These are phyloP conservation scores for Myxozyma geophila DNA, from an alignment of 805 yeast genomes.

Conservation along the genomic window DNA sequence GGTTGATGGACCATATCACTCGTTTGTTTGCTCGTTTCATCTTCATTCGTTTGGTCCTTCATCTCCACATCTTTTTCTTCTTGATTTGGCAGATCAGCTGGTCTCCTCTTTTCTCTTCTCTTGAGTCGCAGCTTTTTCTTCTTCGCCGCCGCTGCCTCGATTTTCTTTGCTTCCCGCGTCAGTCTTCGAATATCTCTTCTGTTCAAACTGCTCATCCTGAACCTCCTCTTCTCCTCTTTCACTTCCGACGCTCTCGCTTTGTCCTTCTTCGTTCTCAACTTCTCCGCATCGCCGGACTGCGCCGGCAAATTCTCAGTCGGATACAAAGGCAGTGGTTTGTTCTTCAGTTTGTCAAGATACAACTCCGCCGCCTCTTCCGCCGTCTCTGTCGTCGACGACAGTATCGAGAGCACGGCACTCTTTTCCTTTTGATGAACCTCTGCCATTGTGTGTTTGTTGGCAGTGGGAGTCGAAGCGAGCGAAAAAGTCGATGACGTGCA, in stretches of 20 bases:
- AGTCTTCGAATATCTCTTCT: neutral
- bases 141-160: neutral
- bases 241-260: constrained; percentile 3
- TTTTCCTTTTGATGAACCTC: neutral
- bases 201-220: neutral
- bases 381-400: neutral
- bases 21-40: neutral
- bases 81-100: neutral
- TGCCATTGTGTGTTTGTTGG: neutral
- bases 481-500: neutral
- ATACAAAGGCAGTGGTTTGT: constrained; percentile 22
- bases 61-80: neutral
- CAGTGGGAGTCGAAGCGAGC: neutral
- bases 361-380: constrained; percentile 12
- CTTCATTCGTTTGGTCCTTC: neutral
- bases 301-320: constrained; percentile 19
- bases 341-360: constrained; percentile 18
- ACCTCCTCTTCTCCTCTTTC: constrained; percentile 11
- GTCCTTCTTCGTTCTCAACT: constrained; percentile 9
- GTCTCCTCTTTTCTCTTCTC: neutral
- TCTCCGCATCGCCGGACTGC: neutral
- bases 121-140: neutral
- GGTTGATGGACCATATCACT: neutral
- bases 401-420: neutral
- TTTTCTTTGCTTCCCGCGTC: neutral